A percentile compares a stretch with the other conserved stretches of the same genome.
These are phyloP conservation scores for Fraxinus sp. DNA, from an alignment of 305 asterid species.

Conservation along the genomic window DNA sequence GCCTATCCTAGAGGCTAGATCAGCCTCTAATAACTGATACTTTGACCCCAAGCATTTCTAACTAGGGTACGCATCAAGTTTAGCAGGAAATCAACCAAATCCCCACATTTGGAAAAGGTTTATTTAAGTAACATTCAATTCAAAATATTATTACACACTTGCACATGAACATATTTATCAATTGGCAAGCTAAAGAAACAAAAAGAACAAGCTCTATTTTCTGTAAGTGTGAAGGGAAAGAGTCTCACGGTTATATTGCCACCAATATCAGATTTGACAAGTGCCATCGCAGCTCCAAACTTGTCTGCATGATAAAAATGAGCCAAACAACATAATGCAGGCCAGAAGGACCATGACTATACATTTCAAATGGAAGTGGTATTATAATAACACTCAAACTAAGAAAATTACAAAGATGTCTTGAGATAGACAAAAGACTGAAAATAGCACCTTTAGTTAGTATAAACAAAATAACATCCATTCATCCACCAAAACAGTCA, in stretches of 20 bases:
- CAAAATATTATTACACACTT: neutral
- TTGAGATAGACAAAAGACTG: neutral
- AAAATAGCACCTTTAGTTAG: neutral
- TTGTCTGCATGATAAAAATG: conserved; percentile 49
- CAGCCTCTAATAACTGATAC: neutral
- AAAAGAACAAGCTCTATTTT: neutral
- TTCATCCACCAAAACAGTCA: neutral
- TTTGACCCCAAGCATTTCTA: neutral
- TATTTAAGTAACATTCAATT: neutral
- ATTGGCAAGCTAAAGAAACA: neutral
- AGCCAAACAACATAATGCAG: conserved; percentile 13
- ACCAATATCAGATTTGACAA: conserved; percentile 90
- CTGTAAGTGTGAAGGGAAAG: conserved; percentile 4
- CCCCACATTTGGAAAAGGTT: neutral
- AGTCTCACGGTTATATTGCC: conserved; percentile 80
- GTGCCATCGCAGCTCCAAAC: conserved; percentile 94
- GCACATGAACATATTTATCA: neutral
- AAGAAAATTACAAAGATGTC: neutral
- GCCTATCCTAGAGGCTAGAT: neutral
- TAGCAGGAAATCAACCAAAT: neutral
- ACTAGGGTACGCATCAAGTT: neutral
- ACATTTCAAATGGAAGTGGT: neutral
- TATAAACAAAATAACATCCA: neutral
- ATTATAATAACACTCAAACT: neutral
- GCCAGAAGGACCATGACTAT: neutral